These are phyloP conservation scores for Umbilicus rupestris DNA, from an alignment of 164 flowering plant genomes.

Conservation along the genomic window DNA sequence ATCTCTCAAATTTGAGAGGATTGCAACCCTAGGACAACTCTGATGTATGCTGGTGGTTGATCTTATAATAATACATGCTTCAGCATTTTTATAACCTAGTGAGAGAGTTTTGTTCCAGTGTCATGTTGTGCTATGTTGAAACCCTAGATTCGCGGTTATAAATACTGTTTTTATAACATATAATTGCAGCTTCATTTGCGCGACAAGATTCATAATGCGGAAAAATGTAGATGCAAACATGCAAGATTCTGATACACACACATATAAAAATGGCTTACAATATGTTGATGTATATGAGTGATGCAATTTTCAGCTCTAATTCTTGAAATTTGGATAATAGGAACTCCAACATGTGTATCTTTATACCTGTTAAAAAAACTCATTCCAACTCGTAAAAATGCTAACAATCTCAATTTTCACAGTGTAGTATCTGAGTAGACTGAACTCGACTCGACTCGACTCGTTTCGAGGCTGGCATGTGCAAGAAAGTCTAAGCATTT, in stretches of 20 bases:
- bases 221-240: not conserved
- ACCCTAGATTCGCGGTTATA: slow-evolving; percentile 1
- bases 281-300: not conserved
- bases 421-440: too few species aligned
- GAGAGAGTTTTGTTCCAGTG: not conserved
- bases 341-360: too few species aligned
- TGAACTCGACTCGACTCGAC: too few species aligned
- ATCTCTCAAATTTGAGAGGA: too few species aligned
- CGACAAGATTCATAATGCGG: not conserved
- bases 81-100: not conserved
- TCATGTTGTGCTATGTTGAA: not conserved
- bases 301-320: too few species aligned
- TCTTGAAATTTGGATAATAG: too few species aligned
- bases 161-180: not conserved
- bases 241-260: not conserved
- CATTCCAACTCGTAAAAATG: too few species aligned
- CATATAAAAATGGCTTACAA: not conserved
- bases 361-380: too few species aligned
- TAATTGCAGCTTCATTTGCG: slow-evolving; percentile 1
- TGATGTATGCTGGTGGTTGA: not conserved
- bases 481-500: slow-evolving; percentile 19
- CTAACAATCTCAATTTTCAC: too few species aligned
- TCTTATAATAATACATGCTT: not conserved
- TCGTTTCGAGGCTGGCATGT: slow-evolving; percentile 28
- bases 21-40: too few species aligned